These are phyloP conservation scores for Phlebopus sp. DNA, from an alignment of 1,284 basidiomycete species.

Conservation along the genomic window DNA sequence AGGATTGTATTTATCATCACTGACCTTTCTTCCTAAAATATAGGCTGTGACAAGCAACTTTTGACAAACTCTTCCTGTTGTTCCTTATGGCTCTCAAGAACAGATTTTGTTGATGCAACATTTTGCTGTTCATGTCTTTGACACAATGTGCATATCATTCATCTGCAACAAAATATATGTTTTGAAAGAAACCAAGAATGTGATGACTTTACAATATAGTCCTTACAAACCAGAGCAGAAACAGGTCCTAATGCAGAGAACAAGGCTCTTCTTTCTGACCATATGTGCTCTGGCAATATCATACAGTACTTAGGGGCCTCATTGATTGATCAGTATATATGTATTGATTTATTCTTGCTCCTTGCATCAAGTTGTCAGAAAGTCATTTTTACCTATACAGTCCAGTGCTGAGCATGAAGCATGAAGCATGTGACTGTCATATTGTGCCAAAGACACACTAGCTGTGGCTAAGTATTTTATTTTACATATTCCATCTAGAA, in stretches of 20 bases:
- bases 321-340: too few relatives aligned
- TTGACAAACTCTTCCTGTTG: slow-evolving; percentile 33
- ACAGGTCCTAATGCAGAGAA: too few relatives aligned
- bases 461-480: too few relatives aligned
- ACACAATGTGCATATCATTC: slow-evolving; percentile 27
- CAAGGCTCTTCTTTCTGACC: slow-evolving; percentile 32
- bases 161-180: slow-evolving; percentile 39
- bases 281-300: too few relatives aligned
- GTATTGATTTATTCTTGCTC: too few relatives aligned
- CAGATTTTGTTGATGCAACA: slow-evolving; percentile 36
- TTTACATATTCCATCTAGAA: too few relatives aligned
- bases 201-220: slow-evolving; percentile 37
- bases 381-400: too few relatives aligned
- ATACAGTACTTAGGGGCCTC: too few relatives aligned
- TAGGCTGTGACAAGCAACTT: slow-evolving; percentile 35
- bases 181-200: slow-evolving; percentile 27
- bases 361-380: too few relatives aligned
- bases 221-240: slow-evolving; percentile 42
- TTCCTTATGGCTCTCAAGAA: slow-evolving; percentile 30
- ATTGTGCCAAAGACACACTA: too few relatives aligned
- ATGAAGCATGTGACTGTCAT: too few relatives aligned
- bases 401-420: too few relatives aligned
- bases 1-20: background rate
- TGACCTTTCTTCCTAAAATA: slow-evolving; percentile 3
- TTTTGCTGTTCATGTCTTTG: slow-evolving; percentile 38